Evolutionary conservation across 495 filamentous ascomycete species (phyloP), one percentile per base, ranked within the genome.

Genomic region (Lasiosphaeriaceae sp.): DNA sequence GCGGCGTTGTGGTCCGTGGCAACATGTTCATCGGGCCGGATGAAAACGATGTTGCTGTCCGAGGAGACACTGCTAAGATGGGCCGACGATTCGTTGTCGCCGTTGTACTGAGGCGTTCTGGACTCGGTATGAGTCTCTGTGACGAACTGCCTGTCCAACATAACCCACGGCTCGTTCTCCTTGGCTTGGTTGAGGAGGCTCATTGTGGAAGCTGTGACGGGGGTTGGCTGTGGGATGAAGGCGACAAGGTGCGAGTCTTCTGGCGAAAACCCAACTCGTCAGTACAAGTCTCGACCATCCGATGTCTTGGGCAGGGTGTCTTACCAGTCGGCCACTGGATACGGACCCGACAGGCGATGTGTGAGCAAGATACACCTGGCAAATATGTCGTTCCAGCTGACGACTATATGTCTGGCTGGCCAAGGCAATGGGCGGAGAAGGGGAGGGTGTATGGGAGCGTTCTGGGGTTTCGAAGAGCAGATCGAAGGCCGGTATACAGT

Each of bases 71-170:
- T 53, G 47, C 45, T 61, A 2, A 56, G 46, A 20, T 68, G 64
- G 12, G 31, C 50, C 3, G 64, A 71, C 11, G 63, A 54, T 55
- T 65, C 60, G 39, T 73, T 68, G 35, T 70, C 62, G 21, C 39
- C 31, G 34, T 71, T 74, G 54, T 56, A 57, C 49, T 67, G 58
- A 2, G 67, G 70, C 14, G 58, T 50, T 31, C 70, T 64, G 11
- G 29, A 14, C 17, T 50, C 19, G n/a, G 69, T 66, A 48, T 63
- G 55, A 1, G 35, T 26, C n/a, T 56, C 58, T 19, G 44, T 58
- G 31, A 21, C 23, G 37, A 54, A 44, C 9, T 50, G 17, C 6
- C 23, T 29, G 48, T 47, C 21, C n/a, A 55, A 19, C n/a, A 47
- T 37, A 24, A 55, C 47, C 55, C 50, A 60, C 35, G 20, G 31